Conservation (phyloP, 495 filamentous ascomycete genomes). For the Penicillium longicatenatum region DNA sequence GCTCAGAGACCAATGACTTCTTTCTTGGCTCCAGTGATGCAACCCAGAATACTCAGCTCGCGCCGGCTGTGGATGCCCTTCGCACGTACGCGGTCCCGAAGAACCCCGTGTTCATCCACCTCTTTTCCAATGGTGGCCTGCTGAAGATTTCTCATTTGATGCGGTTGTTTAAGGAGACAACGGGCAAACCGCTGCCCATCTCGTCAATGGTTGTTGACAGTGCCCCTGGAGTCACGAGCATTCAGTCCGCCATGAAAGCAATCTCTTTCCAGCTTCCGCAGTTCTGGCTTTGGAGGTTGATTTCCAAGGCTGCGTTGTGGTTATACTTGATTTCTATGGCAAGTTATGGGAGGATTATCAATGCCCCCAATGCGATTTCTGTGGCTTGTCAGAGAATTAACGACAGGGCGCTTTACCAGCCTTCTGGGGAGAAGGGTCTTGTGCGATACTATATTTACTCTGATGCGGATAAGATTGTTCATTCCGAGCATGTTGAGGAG, state of each 20-base stretch:
- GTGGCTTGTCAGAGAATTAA: constrained; percentile 33
- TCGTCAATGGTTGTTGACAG: constrained; percentile 45
- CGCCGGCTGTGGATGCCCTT: constrained; percentile 42
- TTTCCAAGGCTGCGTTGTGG: constrained; percentile 32
- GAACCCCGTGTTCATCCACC: constrained; percentile 39
- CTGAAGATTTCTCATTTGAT: constrained; percentile 35
- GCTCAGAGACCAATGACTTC: constrained; percentile 41
- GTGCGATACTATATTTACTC: constrained; percentile 50
- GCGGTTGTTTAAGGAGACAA: constrained; percentile 31
- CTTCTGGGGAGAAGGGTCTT: constrained; percentile 13
- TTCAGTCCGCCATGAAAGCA: constrained; percentile 31
- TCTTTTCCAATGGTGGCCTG: constrained; percentile 50
- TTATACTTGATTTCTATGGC: constrained; percentile 22
- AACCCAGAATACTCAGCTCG: constrained; percentile 34
- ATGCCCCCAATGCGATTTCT: constrained; percentile 28
- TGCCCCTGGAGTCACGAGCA: constrained; percentile 39
- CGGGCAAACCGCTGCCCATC: constrained; percentile 35
- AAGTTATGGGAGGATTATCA: constrained; percentile 15
- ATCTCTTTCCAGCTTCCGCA: constrained; percentile 40
- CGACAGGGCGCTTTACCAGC: constrained; percentile 31
- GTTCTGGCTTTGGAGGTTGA: constrained; percentile 33
- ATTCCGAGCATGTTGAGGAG: constrained; percentile 40
- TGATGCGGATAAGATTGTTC: constrained; percentile 43
- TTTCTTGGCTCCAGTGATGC: constrained; percentile 26
- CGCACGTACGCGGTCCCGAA: constrained; percentile 22